Percentiles rank a stretch among this genome's conserved stretches.
These are phyloP conservation scores for Paecilomyces dactylethromorphus DNA, from an alignment of 2,329 filamentous ascomycete genomes.

Conservation along the genomic window DNA sequence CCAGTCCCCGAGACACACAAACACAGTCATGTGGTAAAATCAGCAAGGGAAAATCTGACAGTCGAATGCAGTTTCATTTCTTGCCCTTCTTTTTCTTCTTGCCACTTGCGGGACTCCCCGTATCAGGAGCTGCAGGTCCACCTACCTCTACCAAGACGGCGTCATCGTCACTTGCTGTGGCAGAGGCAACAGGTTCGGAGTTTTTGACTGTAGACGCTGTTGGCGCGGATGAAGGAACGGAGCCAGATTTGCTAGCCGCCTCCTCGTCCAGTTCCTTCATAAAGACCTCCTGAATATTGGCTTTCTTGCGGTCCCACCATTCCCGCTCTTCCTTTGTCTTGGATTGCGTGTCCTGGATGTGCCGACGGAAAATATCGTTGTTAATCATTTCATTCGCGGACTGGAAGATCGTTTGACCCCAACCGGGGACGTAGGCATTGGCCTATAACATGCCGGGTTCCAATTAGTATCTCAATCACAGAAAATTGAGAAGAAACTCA, in stretches of 20 bases:
- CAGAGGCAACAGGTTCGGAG: constrained; percentile 16
- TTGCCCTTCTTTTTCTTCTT: constrained; percentile 44
- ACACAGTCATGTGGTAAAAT: background rate
- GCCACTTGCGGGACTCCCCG: constrained; percentile 17
- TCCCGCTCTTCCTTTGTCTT: constrained; percentile 68
- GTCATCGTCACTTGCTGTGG: constrained; percentile 59
- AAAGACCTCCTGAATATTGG: constrained; percentile 66
- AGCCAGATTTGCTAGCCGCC: constrained; percentile 3
- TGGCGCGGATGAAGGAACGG: constrained; percentile 8
- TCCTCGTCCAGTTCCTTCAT: constrained; percentile 67
- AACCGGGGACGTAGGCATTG: constrained; percentile 79
- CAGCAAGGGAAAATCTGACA: background rate
- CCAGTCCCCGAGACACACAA: background rate
- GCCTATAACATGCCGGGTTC: constrained; percentile 54
- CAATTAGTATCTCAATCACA: background rate
- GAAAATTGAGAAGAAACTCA: background rate
- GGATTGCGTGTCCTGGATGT: constrained; percentile 66
- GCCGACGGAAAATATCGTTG: constrained; percentile 69
- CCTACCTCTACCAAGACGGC: constrained; percentile 69
- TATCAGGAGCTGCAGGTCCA: constrained; percentile 33
- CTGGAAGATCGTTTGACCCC: constrained; percentile 95
- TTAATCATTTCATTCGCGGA: constrained; percentile 92
- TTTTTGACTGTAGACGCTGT: constrained; percentile 12
- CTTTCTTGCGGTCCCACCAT: constrained; percentile 86
- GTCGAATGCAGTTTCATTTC: constrained; percentile 24